phyloP scores from a whole-genome alignment of 2,329 filamentous ascomycete genomes.

The Fusarium sp. region DNA sequence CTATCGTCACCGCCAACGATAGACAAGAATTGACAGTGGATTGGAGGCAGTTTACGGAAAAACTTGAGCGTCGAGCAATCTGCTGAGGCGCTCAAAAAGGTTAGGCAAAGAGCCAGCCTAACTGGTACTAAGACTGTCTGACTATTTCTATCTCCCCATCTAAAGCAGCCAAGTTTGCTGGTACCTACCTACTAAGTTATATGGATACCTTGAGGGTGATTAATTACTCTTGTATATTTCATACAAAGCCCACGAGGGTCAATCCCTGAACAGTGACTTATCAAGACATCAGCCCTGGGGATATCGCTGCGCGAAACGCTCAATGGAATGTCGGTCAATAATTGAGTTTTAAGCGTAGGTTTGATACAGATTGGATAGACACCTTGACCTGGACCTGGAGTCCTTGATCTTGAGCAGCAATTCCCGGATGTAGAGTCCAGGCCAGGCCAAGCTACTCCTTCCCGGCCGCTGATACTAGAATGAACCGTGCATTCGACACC shows the following conservation, averaged over 20 bases:
- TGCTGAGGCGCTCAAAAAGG: no score
- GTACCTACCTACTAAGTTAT: no score
- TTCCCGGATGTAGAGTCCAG: conserved; percentile 6
- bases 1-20: conserved; percentile 26
- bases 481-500: conserved; percentile 31
- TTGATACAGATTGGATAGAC: conserved; percentile 25
- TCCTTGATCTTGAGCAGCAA: conserved; percentile 11
- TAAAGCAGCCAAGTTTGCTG: no score
- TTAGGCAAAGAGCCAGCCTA: no score
- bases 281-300: background rate
- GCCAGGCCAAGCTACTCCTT: no score
- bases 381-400: background rate
- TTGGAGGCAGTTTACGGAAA: conserved; percentile 10
- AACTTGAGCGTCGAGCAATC: no score
- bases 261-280: conserved; percentile 26
- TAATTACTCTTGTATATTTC: conserved; percentile 7
- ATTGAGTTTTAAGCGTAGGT: conserved; percentile 18
- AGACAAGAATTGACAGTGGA: background rate
- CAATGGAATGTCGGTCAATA: conserved; percentile 34
- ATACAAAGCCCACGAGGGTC: conserved; percentile 9
- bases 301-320: conserved; percentile 2
- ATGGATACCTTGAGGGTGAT: no score
- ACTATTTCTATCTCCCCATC: no score
- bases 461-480: conserved; percentile 13
- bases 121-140: no score